Base-by-base conservation (phyloP, 345 rosid genomes). In the Syzygium grande region DNA sequence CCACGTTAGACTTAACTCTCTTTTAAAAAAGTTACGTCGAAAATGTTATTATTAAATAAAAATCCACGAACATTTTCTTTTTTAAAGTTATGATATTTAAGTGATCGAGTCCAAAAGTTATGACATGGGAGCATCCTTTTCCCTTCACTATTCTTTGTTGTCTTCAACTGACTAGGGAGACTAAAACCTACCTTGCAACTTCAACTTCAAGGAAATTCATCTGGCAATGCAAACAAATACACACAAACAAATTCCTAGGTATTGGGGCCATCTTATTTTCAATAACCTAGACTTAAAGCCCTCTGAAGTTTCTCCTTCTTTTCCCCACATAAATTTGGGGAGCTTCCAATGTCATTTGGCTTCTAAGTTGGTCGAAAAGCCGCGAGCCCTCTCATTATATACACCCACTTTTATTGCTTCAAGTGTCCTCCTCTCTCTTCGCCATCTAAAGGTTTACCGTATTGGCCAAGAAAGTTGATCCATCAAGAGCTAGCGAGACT, bases 21-120 rank as follows among this genome's bases (percentile, higher is more conserved):
- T 61, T n/a, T n/a, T 6, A n/a, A n/a, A 27, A n/a, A 27, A 61
- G 16, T 15, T 27, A 2, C 6, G 17, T 5, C 0, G 3, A 4
- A 34, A 9, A 9, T 68, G 3, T 30, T 21, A 8, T 19, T 6
- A 7, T 54, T 54, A 54, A 68, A 65, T 29, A 4, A 65, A 8
- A 16, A 16, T 65, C 4, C 1, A 11, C 2, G 4, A 61, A n/a
- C 34, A 1, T 2, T 7, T 29, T 14, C n/a, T n/a, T 16, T 17
- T 30, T 7, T 30, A 34, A 68, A 17, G 8, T 16, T 65, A 65
- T 30, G 43, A 9, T 3, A 68, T 1, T 30, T 3, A 30, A 68
- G 23, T 30, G 23, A 30, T 68, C 5, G 6, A 68, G 14, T 68
- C 13, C 10, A 68, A 68, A 68, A 34, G 7, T 68, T 4, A 9